Base-by-base conservation (phyloP, 345 rosid genomes). In the Sonneratia caseolaris region DNA sequence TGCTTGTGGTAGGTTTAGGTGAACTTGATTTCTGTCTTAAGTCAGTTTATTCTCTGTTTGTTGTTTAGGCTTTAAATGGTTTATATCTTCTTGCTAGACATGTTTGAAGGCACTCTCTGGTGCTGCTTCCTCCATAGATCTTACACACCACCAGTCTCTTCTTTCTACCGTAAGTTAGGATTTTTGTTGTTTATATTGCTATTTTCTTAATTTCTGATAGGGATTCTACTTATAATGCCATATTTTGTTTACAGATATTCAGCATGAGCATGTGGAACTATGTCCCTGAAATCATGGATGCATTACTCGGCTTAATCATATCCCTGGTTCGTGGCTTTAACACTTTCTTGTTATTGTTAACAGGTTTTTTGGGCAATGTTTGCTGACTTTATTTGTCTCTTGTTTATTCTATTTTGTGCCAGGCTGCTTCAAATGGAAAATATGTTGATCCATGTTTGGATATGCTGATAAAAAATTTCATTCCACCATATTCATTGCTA, bases 341-440 rank as follows among this genome's bases (percentile, higher is more conserved):
- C 18, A 24, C 36, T 13, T 38, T 37, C 9, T 21, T 19, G 51
- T 64, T 69, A 55, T 35, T 57, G 15, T 62, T 27, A 27, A 62
- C 38, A 12, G 66, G 38, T 27, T 62, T 62, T 27, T 14, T 35
- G 18, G 18, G 19, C 32, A 43, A 36, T 35, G 43, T 71, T 3
- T 51, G 66, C 27, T 37, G 13, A 15, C 24, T n/a, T 72, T 48
- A 47, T 18, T 19, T 3, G 1, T 51, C 35, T 70, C n/a, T 72
- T 64, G 62, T 66, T 32, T 13, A 8, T 40, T 9, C 18, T 18
- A 38, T 15, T 7, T 55, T 68, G 1, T 73, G 1, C 24, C 64
- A 92, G 98, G 98, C 97, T 77, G 96, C 97, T 77, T 81, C 90
- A 68, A 80, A 84, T 77, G 95, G 89, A 69, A 86, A 86, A 71